Percentiles rank a stretch among this genome's conserved stretches.
These are phyloP conservation scores for Macrotyloma uniflorum DNA, from an alignment of 306 rosid species.

Conservation along the genomic window DNA sequence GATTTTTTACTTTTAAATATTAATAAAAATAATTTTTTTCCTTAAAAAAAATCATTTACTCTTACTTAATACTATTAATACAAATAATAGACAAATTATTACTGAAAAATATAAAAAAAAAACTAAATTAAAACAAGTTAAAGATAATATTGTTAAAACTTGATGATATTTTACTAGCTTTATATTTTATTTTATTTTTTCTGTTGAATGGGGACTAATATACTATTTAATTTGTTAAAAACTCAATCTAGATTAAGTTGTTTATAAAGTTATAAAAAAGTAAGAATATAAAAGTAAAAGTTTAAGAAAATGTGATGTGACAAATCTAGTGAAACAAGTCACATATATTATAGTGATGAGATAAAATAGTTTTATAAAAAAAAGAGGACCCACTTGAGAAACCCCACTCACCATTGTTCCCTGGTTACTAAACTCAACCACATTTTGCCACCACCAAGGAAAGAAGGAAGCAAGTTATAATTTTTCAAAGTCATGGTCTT, in stretches of 20 bases:
- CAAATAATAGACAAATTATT: background rate
- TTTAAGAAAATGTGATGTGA: background rate
- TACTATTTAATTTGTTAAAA: background rate
- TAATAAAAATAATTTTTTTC: background rate
- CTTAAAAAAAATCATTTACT: background rate
- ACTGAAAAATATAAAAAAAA: background rate
- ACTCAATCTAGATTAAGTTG: background rate
- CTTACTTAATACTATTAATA: background rate
- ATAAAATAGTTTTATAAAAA: background rate
- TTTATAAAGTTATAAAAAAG: background rate
- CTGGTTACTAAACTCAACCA: slow-evolving; percentile 34
- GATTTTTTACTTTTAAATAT: background rate
- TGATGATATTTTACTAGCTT: background rate
- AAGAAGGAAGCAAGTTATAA: background rate
- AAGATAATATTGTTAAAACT: no score
- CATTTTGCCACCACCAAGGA: background rate
- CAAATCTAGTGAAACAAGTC: background rate
- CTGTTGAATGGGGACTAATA: background rate
- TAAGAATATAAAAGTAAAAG: background rate
- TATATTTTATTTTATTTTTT: background rate
- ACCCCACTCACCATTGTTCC: background rate
- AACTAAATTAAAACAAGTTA: background rate
- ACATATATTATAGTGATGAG: background rate
- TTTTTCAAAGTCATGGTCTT: slow-evolving; percentile 35
- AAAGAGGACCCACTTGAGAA: background rate